A percentile compares a stretch with the other conserved stretches of the same genome.
Evolutionary conservation across 169 alveolate genomes (phyloP).

Genomic region (Plasmodium adleri): DNA sequence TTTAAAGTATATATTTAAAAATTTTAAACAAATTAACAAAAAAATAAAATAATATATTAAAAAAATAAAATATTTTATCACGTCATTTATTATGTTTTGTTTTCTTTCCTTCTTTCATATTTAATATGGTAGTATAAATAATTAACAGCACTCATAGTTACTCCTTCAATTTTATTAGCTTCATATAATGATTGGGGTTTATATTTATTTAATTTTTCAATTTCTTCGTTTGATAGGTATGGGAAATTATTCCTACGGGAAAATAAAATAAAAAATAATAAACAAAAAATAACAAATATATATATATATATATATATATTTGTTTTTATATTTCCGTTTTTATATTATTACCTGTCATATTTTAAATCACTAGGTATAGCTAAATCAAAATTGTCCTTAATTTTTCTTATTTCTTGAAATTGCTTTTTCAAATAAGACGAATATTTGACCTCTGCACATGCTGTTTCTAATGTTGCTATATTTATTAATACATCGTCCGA

Average conservation of each 20-base stretch:
- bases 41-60: too few relatives aligned
- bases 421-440: constrained; percentile 79
- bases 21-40: too few relatives aligned
- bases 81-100: neutral
- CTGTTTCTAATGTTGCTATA: constrained; percentile 58
- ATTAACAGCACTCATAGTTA: constrained; percentile 78
- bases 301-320: neutral
- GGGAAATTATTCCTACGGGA: constrained; percentile 46
- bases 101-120: constrained; percentile 21
- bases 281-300: neutral
- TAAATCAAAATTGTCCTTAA: constrained; percentile 75
- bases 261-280: neutral
- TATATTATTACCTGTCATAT: constrained; percentile 77
- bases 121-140: constrained; percentile 62
- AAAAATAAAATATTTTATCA: too few relatives aligned
- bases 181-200: constrained; percentile 83
- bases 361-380: constrained; percentile 76
- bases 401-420: constrained; percentile 77
- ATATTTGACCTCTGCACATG: constrained; percentile 84
- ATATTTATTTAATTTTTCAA: constrained; percentile 79
- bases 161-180: constrained; percentile 83
- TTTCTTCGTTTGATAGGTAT: constrained; percentile 85
- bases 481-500: constrained; percentile 16
- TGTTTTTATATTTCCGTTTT: neutral
- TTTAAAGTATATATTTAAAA: too few relatives aligned